These are phyloP conservation scores for Phytophthora rubi DNA, from an alignment of 352 stramenopile genomes.

Conservation along the genomic window DNA sequence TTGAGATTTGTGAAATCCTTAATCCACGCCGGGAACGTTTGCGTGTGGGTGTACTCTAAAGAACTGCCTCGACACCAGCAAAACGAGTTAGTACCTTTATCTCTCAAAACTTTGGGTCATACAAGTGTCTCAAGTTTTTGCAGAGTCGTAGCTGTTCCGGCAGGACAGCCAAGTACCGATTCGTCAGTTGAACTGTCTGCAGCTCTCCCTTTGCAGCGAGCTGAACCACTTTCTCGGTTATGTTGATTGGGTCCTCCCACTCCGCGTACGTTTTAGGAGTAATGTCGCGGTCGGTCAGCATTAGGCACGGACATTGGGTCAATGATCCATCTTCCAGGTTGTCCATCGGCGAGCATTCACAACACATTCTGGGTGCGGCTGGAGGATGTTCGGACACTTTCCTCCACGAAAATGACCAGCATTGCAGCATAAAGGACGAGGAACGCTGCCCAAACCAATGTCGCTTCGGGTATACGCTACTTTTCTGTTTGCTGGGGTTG, in stretches of 20 bases:
- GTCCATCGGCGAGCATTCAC: neutral
- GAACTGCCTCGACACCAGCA: conserved; percentile 16
- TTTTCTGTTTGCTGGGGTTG: neutral
- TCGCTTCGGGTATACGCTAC: neutral
- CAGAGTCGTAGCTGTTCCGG: conserved; percentile 23
- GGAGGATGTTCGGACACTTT: neutral
- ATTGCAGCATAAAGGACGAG: neutral
- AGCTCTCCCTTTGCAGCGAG: neutral
- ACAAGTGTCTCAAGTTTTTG: neutral
- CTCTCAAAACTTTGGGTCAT: conserved; percentile 19
- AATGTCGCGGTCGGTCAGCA: neutral
- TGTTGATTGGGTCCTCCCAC: neutral
- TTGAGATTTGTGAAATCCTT: conserved; percentile 34
- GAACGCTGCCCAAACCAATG: neutral
- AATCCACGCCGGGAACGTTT: conserved; percentile 14
- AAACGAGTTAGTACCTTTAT: no score
- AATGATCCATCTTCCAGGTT: neutral
- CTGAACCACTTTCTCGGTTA: neutral
- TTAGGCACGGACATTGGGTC: neutral
- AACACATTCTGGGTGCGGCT: neutral
- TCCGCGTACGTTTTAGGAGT: neutral
- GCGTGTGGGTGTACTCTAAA: conserved; percentile 22
- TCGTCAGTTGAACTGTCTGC: conserved; percentile 10
- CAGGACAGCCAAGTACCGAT: conserved; percentile 28
- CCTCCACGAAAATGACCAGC: neutral